phyloP scores from a whole-genome alignment of 495 filamentous ascomycete species.

The Xylaria grammica region DNA sequence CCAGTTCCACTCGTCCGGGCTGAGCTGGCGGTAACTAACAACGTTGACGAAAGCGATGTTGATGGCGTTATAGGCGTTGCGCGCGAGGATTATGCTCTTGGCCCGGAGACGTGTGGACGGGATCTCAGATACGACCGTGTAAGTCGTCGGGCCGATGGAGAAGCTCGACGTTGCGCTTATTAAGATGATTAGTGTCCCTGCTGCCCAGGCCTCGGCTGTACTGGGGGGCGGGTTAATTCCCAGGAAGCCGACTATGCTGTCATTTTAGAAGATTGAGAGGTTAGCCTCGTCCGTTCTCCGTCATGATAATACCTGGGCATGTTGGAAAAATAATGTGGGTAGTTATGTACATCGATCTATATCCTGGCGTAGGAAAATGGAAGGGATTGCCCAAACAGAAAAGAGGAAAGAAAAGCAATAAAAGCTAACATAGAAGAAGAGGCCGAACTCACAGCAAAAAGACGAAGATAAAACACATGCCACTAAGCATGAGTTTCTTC shows the following conservation, averaged over 20 bases:
- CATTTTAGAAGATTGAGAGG: not conserved
- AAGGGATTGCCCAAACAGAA: not conserved
- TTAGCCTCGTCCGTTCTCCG: conserved; percentile 21
- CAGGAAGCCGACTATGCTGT: conserved; percentile 46
- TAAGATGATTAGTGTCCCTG: conserved; percentile 57
- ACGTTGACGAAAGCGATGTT: conserved; percentile 50
- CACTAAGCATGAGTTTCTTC: conserved; percentile 58
- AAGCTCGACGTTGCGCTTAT: conserved; percentile 45
- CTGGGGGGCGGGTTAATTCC: conserved; percentile 31
- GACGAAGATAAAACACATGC: conserved; percentile 47
- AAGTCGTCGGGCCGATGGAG: conserved; percentile 65
- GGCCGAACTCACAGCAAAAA: conserved; percentile 43
- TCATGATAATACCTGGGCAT: too few relatives aligned
- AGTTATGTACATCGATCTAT: too few relatives aligned
- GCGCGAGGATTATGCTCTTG: conserved; percentile 61
- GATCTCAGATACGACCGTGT: conserved; percentile 65
- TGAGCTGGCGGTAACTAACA: conserved; percentile 55
- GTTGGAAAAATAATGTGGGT: too few relatives aligned
- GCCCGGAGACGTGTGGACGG: conserved; percentile 58
- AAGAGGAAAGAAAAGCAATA: not conserved
- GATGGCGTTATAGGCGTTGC: conserved; percentile 60
- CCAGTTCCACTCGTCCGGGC: conserved; percentile 59
- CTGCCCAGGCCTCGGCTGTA: conserved; percentile 46
- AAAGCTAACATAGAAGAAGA: not conserved
- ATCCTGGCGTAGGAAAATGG: not conserved